These are phyloP conservation scores for Penicillium ochrochloron DNA, from an alignment of 495 filamentous ascomycete genomes.

Conservation along the genomic window DNA sequence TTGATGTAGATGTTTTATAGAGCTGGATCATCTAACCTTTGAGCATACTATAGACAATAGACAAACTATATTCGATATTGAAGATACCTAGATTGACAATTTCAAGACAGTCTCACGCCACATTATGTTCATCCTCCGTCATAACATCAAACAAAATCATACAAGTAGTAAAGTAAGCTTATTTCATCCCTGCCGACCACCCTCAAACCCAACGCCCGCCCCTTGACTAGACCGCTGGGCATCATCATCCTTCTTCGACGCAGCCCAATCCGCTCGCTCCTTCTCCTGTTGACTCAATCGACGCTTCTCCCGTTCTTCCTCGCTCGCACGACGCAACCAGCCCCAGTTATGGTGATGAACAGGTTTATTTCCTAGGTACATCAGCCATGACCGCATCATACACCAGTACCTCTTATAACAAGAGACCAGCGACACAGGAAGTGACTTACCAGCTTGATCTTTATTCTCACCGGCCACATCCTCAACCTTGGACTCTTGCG, in stretches of 20 bases:
- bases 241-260: conserved; percentile 1
- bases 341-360: background rate
- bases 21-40: background rate
- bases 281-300: background rate
- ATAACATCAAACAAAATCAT: background rate
- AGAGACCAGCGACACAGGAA: background rate
- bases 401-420: background rate
- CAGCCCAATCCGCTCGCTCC: background rate
- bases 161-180: background rate
- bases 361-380: background rate
- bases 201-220: background rate
- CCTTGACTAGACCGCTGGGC: background rate
- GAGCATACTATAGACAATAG: background rate
- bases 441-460: background rate
- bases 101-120: background rate
- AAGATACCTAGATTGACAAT: background rate
- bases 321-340: background rate
- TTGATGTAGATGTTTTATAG: conserved; percentile 2
- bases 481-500: background rate
- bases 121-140: background rate
- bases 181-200: background rate
- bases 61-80: background rate
- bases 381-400: background rate
- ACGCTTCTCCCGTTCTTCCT: background rate
- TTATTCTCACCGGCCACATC: background rate